Evolutionary conservation across 1,284 basidiomycete genomes (phyloP).

Genomic region (Athelia psychrophila): DNA sequence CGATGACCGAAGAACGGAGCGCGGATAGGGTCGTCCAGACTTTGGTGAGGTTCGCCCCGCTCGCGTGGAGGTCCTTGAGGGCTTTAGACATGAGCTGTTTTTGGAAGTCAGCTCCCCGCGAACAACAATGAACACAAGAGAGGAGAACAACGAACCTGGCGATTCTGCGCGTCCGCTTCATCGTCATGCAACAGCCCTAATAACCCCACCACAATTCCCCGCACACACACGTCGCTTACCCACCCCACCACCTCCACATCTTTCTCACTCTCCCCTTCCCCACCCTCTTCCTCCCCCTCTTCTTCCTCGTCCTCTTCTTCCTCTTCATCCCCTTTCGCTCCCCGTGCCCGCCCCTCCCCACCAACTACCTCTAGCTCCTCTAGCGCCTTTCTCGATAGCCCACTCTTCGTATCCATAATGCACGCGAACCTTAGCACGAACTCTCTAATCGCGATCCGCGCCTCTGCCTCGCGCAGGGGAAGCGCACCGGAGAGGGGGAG

Average conservation of each 20-base stretch:
- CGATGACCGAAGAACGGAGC: constrained; percentile 38
- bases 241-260: constrained; percentile 45
- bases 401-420: constrained; percentile 37
- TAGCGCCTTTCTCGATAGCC: constrained; percentile 46
- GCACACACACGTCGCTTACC: constrained; percentile 63
- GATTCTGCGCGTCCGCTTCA: constrained; percentile 36
- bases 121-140: constrained; percentile 1
- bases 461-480: constrained; percentile 39
- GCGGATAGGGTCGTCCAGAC: constrained; percentile 54
- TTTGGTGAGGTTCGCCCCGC: constrained; percentile 54
- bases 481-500: constrained; percentile 40
- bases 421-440: constrained; percentile 64
- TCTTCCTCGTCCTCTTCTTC: constrained; percentile 22
- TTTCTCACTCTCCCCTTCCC: constrained; percentile 11
- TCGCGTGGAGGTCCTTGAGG: constrained; percentile 47
- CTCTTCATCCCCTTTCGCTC: constrained; percentile 11
- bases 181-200: constrained; percentile 47
- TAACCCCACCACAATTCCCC: constrained; percentile 55
- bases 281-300: constrained; percentile 33
- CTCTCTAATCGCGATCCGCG: constrained; percentile 69
- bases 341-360: constrained; percentile 19
- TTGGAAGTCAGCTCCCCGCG: neutral
- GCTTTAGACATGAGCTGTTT: constrained; percentile 42
- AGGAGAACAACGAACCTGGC: constrained; percentile 19
- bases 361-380: constrained; percentile 61